Conservation (phyloP, 116 monocot genomes). For the Posidonia oceanica region DNA sequence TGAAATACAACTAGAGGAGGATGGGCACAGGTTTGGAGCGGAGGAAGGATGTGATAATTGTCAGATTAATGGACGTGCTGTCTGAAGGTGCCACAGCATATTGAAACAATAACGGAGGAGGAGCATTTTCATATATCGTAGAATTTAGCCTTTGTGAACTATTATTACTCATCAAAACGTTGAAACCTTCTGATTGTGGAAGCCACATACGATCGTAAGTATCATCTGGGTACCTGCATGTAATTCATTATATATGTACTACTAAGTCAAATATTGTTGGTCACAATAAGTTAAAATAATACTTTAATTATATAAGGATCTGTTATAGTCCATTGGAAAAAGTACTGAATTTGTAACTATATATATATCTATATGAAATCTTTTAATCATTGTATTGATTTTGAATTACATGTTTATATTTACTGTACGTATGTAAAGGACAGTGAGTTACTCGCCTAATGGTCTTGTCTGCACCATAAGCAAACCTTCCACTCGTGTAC, state of each 20-base stretch:
- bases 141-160: not conserved
- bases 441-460: not conserved
- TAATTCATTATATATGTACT: no score
- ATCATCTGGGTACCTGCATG: slow-evolving; percentile 4
- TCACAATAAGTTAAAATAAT: no score
- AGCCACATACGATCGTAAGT: not conserved
- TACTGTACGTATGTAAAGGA: no score
- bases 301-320: no score
- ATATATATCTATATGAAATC: no score
- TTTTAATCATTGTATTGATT: no score
- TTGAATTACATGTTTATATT: no score
- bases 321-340: no score
- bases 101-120: not conserved
- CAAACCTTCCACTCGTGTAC: not conserved
- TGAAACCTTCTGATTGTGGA: not conserved
- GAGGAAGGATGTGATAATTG: not conserved
- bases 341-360: no score
- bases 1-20: slow-evolving; percentile 22
- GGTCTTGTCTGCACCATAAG: not conserved
- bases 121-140: not conserved
- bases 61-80: not conserved
- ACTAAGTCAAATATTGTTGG: no score
- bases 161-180: not conserved
- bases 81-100: not conserved
- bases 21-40: not conserved